Conservation (phyloP, 306 rosid genomes). For the Datisca glomerata region DNA sequence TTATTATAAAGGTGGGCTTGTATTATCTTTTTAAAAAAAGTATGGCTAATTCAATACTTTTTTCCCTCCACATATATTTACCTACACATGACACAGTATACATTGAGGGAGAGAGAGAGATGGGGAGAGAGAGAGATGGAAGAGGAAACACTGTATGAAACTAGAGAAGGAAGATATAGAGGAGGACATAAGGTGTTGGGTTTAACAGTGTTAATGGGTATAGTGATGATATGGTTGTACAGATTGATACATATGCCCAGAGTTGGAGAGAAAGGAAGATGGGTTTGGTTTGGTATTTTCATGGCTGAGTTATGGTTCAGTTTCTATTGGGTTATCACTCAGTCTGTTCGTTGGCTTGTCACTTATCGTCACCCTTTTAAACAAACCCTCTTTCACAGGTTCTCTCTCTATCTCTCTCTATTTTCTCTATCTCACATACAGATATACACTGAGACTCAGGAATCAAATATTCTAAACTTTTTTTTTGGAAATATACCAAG, state of each 20-base stretch:
- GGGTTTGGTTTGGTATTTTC: constrained; percentile 32
- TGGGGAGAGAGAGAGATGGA: constrained; percentile 1
- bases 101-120: constrained; percentile 5
- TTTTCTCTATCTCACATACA: neutral
- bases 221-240: constrained; percentile 36
- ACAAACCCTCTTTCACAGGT: constrained; percentile 36
- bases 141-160: constrained; percentile 23
- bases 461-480: neutral
- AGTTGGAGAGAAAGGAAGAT: constrained; percentile 1
- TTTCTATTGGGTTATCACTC: constrained; percentile 52
- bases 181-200: constrained; percentile 21
- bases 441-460: neutral
- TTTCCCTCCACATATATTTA: too few relatives aligned
- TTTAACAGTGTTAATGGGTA: constrained; percentile 22
- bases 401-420: neutral
- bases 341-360: constrained; percentile 38
- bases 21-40: too few relatives aligned
- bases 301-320: constrained; percentile 30
- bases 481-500: too few relatives aligned
- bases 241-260: constrained; percentile 20
- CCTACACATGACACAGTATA: too few relatives aligned
- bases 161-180: constrained; percentile 18
- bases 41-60: too few relatives aligned
- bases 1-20: too few relatives aligned
- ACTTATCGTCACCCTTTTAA: constrained; percentile 23